phyloP scores from a whole-genome alignment of 2,329 filamentous ascomycete genomes.

The Neurospora sp. region DNA sequence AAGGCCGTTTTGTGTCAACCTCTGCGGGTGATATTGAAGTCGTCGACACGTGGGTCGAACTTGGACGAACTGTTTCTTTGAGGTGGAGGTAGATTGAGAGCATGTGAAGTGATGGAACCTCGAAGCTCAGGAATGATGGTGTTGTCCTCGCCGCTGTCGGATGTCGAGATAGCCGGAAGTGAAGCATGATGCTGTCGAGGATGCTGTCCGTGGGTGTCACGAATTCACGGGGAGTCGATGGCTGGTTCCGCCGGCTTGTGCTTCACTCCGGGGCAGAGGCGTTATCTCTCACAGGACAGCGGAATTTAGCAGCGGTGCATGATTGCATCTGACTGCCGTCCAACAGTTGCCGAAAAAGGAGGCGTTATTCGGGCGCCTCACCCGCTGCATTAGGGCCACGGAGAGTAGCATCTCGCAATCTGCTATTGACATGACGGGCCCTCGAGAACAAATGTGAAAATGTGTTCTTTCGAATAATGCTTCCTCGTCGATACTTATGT shows the following conservation, averaged over 20 bases:
- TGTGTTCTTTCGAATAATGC: no score
- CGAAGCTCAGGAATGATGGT: no score
- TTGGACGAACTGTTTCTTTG: no score
- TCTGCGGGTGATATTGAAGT: background rate
- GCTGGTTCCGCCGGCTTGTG: no score
- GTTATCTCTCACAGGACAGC: background rate
- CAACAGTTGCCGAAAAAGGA: background rate
- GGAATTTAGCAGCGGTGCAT: no score
- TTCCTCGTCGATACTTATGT: background rate
- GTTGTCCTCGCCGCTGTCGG: background rate
- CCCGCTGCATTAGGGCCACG: background rate
- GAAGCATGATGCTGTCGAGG: background rate
- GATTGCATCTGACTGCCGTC: background rate
- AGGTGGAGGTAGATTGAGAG: background rate
- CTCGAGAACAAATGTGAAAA: background rate
- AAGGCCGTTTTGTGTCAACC: background rate
- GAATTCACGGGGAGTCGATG: no score
- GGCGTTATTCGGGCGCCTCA: background rate
- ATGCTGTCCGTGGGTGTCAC: background rate
- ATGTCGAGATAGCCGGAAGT: background rate
- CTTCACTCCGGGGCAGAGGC: background rate
- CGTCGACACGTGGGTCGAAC: background rate
- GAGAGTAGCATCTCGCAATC: background rate
- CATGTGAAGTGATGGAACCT: background rate
- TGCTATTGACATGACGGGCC: background rate